Conservation (phyloP, 306 rosid genomes). For the Boehmeria nivea region DNA sequence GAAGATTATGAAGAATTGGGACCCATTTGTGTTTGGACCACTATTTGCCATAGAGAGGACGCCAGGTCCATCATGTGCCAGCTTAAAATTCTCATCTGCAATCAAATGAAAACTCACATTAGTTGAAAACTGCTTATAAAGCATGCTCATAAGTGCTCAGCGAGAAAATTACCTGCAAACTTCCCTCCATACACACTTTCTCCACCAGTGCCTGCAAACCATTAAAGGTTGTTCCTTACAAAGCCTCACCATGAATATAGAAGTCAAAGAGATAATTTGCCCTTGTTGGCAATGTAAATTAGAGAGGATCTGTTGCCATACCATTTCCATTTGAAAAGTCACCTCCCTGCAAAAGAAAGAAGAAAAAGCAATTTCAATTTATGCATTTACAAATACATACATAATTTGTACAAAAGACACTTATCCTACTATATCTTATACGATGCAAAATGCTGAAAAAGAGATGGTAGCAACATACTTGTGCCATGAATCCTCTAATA, state of each 20-base stretch:
- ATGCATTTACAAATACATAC: not conserved
- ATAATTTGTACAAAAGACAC: not conserved
- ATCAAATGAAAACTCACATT: slow-evolving; percentile 9
- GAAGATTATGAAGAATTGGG: slow-evolving; percentile 88
- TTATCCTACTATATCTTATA: not conserved
- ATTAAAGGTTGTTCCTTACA: slow-evolving; percentile 38
- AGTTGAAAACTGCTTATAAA: slow-evolving; percentile 21
- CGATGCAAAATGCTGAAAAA: not conserved
- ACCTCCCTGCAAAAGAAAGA: slow-evolving; percentile 70
- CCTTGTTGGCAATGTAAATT: slow-evolving; percentile 15
- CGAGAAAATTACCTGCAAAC: slow-evolving; percentile 63
- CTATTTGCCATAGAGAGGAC: slow-evolving; percentile 94
- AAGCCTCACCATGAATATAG: slow-evolving; percentile 25
- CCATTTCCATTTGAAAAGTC: slow-evolving; percentile 92
- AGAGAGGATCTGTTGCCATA: slow-evolving; percentile 36
- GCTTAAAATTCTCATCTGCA: slow-evolving; percentile 85
- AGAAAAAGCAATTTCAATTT: not conserved
- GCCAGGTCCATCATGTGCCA: slow-evolving; percentile 83
- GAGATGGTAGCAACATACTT: slow-evolving; percentile 48
- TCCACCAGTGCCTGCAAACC: slow-evolving; percentile 88
- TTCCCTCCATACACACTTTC: slow-evolving; percentile 97
- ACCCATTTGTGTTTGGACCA: slow-evolving; percentile 93
- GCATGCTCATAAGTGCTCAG: slow-evolving; percentile 9
- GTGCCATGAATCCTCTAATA: slow-evolving; percentile 95
- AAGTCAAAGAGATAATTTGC: slow-evolving; percentile 26